Evolutionary conservation across 495 filamentous ascomycete species (phyloP).

Genomic region (Penicillium dipodomyicola): DNA sequence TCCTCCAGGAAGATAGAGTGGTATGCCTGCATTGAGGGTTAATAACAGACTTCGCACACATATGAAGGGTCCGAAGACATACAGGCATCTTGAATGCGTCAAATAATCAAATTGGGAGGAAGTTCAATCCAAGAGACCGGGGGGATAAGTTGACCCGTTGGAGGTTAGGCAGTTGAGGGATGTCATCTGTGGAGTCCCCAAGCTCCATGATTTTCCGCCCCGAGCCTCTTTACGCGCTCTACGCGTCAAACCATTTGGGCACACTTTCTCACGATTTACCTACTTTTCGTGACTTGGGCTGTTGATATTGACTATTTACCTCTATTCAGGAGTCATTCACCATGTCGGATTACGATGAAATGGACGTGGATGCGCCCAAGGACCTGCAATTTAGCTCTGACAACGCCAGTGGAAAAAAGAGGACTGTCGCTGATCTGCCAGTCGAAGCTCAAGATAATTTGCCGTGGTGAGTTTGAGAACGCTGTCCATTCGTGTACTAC

Average conservation of each 20-base stretch:
- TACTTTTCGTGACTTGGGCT: conserved; percentile 3
- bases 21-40: conserved; percentile 63
- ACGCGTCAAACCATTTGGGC: conserved; percentile 26
- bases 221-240: conserved; percentile 49
- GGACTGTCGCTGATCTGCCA: conserved; percentile 87
- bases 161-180: conserved; percentile 31
- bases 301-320: neutral
- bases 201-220: conserved; percentile 44
- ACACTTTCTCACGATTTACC: conserved; percentile 13
- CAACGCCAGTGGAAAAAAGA: conserved; percentile 73
- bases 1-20: conserved; percentile 91
- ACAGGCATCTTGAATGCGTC: conserved; percentile 50
- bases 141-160: conserved; percentile 24
- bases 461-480: conserved; percentile 66
- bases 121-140: conserved; percentile 14
- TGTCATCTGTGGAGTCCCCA: conserved; percentile 38
- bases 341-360: conserved; percentile 93
- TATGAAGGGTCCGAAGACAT: conserved; percentile 13
- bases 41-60: neutral
- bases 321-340: conserved; percentile 20
- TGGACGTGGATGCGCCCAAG: conserved; percentile 71
- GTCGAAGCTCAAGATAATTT: conserved; percentile 91
- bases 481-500: neutral
- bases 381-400: conserved; percentile 57
- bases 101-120: conserved; percentile 20